Conservation (phyloP, 805 yeast genomes). For the Candida pseudoglaebosa region DNA sequence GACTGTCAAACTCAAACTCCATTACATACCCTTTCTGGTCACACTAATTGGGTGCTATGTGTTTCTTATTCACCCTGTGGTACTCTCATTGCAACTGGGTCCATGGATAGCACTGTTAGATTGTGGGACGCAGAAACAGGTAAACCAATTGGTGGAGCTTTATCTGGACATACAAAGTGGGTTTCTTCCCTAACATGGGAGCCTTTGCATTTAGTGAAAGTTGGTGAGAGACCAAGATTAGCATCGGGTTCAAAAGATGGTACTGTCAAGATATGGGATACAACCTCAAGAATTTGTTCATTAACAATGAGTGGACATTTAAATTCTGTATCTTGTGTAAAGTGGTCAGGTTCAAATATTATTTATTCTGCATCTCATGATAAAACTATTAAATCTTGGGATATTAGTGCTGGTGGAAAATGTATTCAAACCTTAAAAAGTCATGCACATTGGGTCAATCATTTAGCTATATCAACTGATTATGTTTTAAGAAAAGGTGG, state of each 20-base stretch:
- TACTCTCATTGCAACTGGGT: conserved; percentile 86
- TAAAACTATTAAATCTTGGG: conserved; percentile 92
- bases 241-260: conserved; percentile 92
- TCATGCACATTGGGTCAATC: conserved; percentile 98
- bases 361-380: conserved; percentile 92
- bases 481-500: conserved; percentile 84
- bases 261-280: conserved; percentile 86
- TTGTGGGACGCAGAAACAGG: conserved; percentile 84
- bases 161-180: conserved; percentile 86
- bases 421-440: conserved; percentile 75
- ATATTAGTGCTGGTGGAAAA: conserved; percentile 65
- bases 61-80: conserved; percentile 94
- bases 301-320: conserved; percentile 83
- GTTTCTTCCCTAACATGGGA: conserved; percentile 90
- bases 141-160: conserved; percentile 63
- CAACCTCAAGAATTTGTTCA: conserved; percentile 59
- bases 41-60: conserved; percentile 89
- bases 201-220: conserved; percentile 75
- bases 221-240: conserved; percentile 64
- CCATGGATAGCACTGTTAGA: conserved; percentile 87
- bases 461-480: conserved; percentile 87
- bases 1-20: conserved; percentile 96
- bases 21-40: conserved; percentile 73
- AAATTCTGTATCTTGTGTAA: conserved; percentile 88
- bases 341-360: conserved; percentile 89